Evolutionary conservation across 768 basidiomycete genomes (phyloP).

Genomic region (Lentinula guzmanii): DNA sequence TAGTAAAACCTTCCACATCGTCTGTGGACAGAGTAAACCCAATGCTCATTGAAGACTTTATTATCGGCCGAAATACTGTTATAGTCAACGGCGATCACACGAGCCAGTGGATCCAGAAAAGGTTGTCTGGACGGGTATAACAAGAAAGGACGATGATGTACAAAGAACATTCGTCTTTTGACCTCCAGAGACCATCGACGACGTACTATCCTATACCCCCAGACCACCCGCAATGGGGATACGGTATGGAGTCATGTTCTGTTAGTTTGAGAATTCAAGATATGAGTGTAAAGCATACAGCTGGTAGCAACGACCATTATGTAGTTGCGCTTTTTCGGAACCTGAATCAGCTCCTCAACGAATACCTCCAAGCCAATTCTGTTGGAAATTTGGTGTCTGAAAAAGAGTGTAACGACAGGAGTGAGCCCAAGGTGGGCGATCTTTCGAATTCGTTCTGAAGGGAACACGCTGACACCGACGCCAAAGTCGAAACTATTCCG

Average conservation of each 20-base stretch:
- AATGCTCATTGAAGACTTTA: neutral
- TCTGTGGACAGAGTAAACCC: neutral
- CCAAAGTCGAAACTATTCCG: no score
- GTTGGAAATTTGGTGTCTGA: neutral
- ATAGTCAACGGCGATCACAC: no score
- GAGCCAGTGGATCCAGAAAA: no score
- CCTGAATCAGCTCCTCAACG: neutral
- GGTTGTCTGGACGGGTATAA: no score
- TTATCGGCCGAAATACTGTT: no score
- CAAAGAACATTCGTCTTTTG: no score
- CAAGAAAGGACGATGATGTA: no score
- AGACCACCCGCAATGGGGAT: no score
- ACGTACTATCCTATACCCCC: no score
- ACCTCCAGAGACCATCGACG: no score
- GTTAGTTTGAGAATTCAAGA: neutral
- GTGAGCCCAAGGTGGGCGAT: neutral
- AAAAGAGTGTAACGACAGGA: neutral
- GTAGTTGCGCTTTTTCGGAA: neutral
- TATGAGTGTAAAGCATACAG: neutral
- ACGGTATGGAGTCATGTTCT: no score
- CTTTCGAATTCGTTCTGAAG: neutral
- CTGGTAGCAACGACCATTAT: neutral
- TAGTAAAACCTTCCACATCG: neutral
- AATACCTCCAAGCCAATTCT: neutral
- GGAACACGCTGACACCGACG: no score